Conservation (phyloP, 2,329 filamentous ascomycete species). For the Phialophora chinensis region DNA sequence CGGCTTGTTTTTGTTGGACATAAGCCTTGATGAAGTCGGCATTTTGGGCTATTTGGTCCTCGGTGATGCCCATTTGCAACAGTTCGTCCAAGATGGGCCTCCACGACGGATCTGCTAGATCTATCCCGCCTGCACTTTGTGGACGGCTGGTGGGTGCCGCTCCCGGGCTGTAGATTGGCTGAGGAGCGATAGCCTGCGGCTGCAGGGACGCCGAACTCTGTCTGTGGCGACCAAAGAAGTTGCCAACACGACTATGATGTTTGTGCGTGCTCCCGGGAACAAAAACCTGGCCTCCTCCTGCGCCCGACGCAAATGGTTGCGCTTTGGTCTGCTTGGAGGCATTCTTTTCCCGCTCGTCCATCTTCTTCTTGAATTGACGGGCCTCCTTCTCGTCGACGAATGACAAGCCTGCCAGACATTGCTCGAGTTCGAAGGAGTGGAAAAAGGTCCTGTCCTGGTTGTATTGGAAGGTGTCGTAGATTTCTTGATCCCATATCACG, state of each 20-base stretch:
- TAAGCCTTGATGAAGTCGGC: slow-evolving; percentile 72
- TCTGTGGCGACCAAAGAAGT: slow-evolving; percentile 59
- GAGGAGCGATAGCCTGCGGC: slow-evolving; percentile 38
- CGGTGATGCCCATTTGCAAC: slow-evolving; percentile 69
- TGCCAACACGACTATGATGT: slow-evolving; percentile 57
- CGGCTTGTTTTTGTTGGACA: slow-evolving; percentile 67
- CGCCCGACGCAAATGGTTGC: slow-evolving; percentile 70
- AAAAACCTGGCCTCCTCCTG: slow-evolving; percentile 54
- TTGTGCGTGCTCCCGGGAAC: slow-evolving; percentile 49
- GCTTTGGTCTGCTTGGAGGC: slow-evolving; percentile 84
- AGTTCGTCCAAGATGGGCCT: slow-evolving; percentile 67
- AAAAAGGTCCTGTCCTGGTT: slow-evolving; percentile 98
- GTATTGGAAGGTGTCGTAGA: slow-evolving; percentile 93
- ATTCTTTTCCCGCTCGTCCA: slow-evolving; percentile 94
- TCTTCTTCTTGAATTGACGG: slow-evolving; percentile 95
- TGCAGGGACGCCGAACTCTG: slow-evolving; percentile 50
- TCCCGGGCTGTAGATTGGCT: slow-evolving; percentile 35
- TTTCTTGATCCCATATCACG: slow-evolving; percentile 96
- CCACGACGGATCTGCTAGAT: slow-evolving; percentile 67
- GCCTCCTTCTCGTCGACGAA: slow-evolving; percentile 98
- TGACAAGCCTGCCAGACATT: slow-evolving; percentile 85
- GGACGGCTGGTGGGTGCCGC: slow-evolving; percentile 38
- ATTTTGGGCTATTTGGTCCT: slow-evolving; percentile 71
- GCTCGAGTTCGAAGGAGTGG: slow-evolving; percentile 94
- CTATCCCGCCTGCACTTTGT: slow-evolving; percentile 50